Conservation (phyloP, 2,329 filamentous ascomycete species). For the Calonectria montana region DNA sequence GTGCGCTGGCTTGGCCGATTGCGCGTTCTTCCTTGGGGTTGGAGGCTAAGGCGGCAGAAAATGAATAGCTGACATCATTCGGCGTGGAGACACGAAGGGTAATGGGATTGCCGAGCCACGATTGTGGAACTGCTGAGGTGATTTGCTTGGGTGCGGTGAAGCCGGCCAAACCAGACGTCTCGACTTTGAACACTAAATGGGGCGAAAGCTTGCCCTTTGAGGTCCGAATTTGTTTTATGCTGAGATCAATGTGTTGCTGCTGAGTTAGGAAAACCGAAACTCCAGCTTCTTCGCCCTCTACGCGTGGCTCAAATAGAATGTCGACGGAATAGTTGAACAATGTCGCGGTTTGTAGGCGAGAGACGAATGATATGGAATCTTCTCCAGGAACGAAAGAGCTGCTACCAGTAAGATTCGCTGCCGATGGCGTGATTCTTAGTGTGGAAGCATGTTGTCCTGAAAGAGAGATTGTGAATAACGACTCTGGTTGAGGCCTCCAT, state of each 20-base stretch:
- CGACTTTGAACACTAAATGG: conserved; percentile 30
- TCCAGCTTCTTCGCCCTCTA: conserved; percentile 60
- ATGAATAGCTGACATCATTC: background rate
- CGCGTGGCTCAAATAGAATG: conserved; percentile 50
- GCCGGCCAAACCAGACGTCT: background rate
- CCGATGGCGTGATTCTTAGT: conserved; percentile 60
- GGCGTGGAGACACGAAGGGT: background rate
- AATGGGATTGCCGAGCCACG: conserved; percentile 7
- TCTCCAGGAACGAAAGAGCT: background rate
- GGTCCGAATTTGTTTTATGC: conserved; percentile 42
- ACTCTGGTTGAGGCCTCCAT: conserved; percentile 51
- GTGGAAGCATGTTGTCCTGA: conserved; percentile 29
- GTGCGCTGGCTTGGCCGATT: background rate
- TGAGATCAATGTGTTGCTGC: conserved; percentile 63
- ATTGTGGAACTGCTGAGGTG: background rate
- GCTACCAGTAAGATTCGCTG: conserved; percentile 62
- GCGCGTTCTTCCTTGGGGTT: background rate
- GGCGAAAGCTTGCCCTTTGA: conserved; percentile 42
- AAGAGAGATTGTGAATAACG: conserved; percentile 59
- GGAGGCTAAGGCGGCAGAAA: background rate
- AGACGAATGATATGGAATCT: conserved; percentile 2
- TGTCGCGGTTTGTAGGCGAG: conserved; percentile 8
- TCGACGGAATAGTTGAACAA: conserved; percentile 11
- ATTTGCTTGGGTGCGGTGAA: background rate
- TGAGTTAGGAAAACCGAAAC: conserved; percentile 65